Evolutionary conservation across 805 yeast genomes (phyloP).

Genomic region (Groenewaldozyma salmanticensis): DNA sequence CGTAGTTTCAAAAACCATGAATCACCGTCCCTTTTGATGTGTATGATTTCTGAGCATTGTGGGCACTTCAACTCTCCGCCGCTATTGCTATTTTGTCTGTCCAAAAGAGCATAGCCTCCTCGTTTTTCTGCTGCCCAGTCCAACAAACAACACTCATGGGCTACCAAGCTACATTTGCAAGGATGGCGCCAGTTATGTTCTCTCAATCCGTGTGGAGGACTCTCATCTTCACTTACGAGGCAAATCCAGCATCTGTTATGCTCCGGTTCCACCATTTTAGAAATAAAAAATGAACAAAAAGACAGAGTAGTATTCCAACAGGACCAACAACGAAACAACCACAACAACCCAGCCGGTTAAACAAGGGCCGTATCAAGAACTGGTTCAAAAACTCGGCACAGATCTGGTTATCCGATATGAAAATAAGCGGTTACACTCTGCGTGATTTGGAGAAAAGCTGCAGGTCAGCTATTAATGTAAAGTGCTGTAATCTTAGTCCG

Average conservation of each 20-base stretch:
- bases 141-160: slow-evolving; percentile 37
- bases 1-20: slow-evolving; percentile 12
- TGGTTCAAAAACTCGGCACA: too few relatives aligned
- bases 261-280: too few relatives aligned
- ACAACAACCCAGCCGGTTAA: too few relatives aligned
- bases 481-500: too few relatives aligned
- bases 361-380: too few relatives aligned
- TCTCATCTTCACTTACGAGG: slow-evolving; percentile 26
- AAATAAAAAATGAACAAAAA: too few relatives aligned
- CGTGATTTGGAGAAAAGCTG: too few relatives aligned
- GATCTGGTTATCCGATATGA: too few relatives aligned
- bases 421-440: too few relatives aligned
- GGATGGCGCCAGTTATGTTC: slow-evolving; percentile 35
- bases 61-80: slow-evolving; percentile 20
- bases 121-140: slow-evolving; percentile 32
- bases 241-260: slow-evolving; percentile 32
- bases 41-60: slow-evolving; percentile 23
- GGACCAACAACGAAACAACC: too few relatives aligned
- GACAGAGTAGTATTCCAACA: too few relatives aligned
- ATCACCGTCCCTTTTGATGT: slow-evolving; percentile 12
- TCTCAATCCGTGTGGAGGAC: slow-evolving; percentile 25
- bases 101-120: slow-evolving; percentile 7
- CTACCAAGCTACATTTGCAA: slow-evolving; percentile 36
- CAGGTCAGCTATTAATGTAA: too few relatives aligned
- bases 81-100: not conserved